Percentiles rank a stretch among this genome's conserved stretches.
phyloP scores from a whole-genome alignment of 805 yeast genomes.

The Priceomyces carsonii region DNA sequence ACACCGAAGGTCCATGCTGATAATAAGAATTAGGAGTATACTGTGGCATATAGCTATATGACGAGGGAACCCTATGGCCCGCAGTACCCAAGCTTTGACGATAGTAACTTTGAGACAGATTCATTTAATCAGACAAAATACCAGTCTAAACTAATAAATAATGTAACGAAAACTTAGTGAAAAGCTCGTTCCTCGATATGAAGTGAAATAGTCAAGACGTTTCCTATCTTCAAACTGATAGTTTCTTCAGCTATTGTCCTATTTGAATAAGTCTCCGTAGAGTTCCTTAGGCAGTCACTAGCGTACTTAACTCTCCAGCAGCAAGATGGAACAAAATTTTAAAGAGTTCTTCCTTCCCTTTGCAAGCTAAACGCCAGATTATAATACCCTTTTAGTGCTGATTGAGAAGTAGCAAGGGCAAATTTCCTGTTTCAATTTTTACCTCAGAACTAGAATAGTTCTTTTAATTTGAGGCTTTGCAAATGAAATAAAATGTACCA shows the following conservation, averaged over 20 bases:
- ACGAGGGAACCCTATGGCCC: slow-evolving; percentile 37
- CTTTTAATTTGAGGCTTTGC: slow-evolving; percentile 3
- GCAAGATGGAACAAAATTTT: too few relatives aligned
- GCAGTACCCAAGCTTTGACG: slow-evolving; percentile 34
- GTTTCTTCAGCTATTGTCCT: too few relatives aligned
- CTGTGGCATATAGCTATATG: slow-evolving; percentile 24
- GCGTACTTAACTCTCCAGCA: too few relatives aligned
- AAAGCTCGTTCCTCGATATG: slow-evolving; percentile 32
- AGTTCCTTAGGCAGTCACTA: too few relatives aligned
- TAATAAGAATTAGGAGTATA: slow-evolving; percentile 15
- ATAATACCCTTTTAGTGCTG: too few relatives aligned
- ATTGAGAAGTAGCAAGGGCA: too few relatives aligned
- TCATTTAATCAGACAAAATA: slow-evolving; percentile 11
- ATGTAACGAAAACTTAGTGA: slow-evolving; percentile 37
- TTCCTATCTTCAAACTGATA: too few relatives aligned
- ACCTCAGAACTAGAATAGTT: slow-evolving; percentile 6
- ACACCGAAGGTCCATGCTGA: slow-evolving; percentile 11
- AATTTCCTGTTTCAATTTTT: too few relatives aligned
- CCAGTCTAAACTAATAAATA: background rate
- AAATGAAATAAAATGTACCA: slow-evolving; percentile 11
- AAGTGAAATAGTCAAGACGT: too few relatives aligned
- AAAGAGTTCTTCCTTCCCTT: too few relatives aligned
- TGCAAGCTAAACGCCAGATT: too few relatives aligned
- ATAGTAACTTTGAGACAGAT: slow-evolving; percentile 18
- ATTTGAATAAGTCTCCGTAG: too few relatives aligned